These are phyloP conservation scores for Antarctomyces pellizariae DNA, from an alignment of 495 filamentous ascomycete species.

Conservation along the genomic window DNA sequence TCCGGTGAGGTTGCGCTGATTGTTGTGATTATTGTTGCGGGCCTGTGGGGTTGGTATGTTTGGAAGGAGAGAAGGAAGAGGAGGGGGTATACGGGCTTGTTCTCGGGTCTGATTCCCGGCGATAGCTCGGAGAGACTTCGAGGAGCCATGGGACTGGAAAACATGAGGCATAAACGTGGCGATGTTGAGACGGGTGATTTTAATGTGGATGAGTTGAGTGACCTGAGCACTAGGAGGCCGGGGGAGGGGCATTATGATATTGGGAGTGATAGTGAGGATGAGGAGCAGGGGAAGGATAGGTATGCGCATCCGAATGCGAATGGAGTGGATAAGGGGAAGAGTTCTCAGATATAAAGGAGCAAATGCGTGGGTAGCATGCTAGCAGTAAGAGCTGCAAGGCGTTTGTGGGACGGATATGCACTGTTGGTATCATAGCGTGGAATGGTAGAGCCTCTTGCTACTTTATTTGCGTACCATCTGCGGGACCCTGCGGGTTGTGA, in stretches of 20 bases:
- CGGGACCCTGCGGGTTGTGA: too few relatives aligned
- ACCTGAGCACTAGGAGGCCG: conserved; percentile 32
- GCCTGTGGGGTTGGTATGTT: conserved; percentile 63
- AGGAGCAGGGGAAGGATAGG: conserved; percentile 5
- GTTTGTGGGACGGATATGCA: too few relatives aligned
- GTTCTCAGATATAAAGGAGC: too few relatives aligned
- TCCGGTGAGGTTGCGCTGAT: conserved; percentile 78
- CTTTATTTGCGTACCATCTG: too few relatives aligned
- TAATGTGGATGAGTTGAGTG: conserved; percentile 71
- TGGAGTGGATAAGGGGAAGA: conserved; percentile 3
- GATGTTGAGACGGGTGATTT: conserved; percentile 74
- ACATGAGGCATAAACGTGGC: conserved; percentile 24
- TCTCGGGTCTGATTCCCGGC: too few relatives aligned
- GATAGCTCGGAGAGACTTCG: conserved; percentile 10
- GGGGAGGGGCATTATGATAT: conserved; percentile 28
- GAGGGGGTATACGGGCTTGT: conserved; percentile 28
- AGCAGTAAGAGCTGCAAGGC: too few relatives aligned
- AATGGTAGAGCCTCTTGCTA: too few relatives aligned
- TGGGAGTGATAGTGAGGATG: conserved; percentile 32
- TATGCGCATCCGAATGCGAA: conserved; percentile 6
- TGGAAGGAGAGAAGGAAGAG: conserved; percentile 48
- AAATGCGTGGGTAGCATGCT: too few relatives aligned
- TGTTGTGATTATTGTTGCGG: conserved; percentile 58
- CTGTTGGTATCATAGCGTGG: too few relatives aligned
- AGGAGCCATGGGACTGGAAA: conserved; percentile 18